These are phyloP conservation scores for Candida labiduridarum DNA, from an alignment of 1,139 yeast genomes.

Conservation along the genomic window DNA sequence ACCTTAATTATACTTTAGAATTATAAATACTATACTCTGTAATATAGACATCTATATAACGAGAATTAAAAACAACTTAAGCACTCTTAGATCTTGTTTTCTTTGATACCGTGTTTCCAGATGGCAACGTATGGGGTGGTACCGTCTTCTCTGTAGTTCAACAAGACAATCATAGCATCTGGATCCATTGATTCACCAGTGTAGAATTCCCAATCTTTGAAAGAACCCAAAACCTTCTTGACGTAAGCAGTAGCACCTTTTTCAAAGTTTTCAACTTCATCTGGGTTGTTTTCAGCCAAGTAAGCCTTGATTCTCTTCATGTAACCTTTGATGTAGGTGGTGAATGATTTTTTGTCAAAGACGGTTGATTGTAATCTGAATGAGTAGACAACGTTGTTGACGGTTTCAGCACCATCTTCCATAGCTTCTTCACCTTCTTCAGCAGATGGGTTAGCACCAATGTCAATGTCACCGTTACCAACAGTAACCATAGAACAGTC, in stretches of 20 bases:
- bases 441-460: slow-evolving; percentile 99
- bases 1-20: slow-evolving; percentile 6
- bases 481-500: slow-evolving; percentile 91
- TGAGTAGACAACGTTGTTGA: slow-evolving; percentile 97
- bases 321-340: slow-evolving; percentile 96
- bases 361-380: slow-evolving; percentile 95
- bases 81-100: slow-evolving; percentile 73
- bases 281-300: slow-evolving; percentile 88
- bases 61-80: slow-evolving; percentile 10
- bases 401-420: slow-evolving; percentile 85
- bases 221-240: slow-evolving; percentile 91
- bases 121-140: slow-evolving; percentile 94
- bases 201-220: slow-evolving; percentile 99
- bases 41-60: slow-evolving; percentile 8
- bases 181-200: slow-evolving; percentile 99
- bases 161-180: slow-evolving; percentile 95
- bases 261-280: slow-evolving; percentile 82
- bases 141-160: slow-evolving; percentile 99
- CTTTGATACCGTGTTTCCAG: slow-evolving; percentile 98
- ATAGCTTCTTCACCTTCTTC: slow-evolving; percentile 83
- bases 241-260: slow-evolving; percentile 95
- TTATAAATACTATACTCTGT: slow-evolving; percentile 7
- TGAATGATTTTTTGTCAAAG: slow-evolving; percentile 96
- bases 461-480: slow-evolving; percentile 84
- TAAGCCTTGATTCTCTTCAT: slow-evolving; percentile 93